phyloP scores from a whole-genome alignment of 2,329 filamentous ascomycete species.

The Akanthomyces dipterigenus region DNA sequence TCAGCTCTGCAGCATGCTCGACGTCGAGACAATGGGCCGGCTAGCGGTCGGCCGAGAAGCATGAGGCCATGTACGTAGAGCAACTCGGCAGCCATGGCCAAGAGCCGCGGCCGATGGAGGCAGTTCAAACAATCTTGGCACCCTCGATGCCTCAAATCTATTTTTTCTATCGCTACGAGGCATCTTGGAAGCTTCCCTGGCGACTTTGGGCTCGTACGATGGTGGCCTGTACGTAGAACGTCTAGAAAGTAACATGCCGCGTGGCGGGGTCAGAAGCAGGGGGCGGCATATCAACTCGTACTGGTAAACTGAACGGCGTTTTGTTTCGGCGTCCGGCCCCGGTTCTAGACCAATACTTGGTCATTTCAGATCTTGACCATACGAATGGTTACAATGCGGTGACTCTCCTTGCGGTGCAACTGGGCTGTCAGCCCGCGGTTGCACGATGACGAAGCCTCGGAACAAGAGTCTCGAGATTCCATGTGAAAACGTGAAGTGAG shows the following conservation, averaged over 20 bases:
- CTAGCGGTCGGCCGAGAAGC: background rate
- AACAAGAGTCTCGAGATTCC: background rate
- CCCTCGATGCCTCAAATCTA: background rate
- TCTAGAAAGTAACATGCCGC: too few species aligned
- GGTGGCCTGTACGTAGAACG: too few species aligned
- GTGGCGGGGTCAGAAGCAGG: too few species aligned
- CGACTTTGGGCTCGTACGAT: too few species aligned
- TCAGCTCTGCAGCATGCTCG: background rate
- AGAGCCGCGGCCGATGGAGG: background rate
- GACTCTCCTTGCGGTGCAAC: background rate
- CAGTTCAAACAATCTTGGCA: background rate
- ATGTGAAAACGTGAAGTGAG: background rate
- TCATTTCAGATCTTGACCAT: too few species aligned
- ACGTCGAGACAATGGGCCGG: background rate
- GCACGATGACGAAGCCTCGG: background rate
- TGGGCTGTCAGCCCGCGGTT: background rate
- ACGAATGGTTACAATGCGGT: background rate
- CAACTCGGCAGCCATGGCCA: background rate
- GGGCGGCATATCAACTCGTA: too few species aligned
- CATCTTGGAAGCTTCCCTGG: too few species aligned
- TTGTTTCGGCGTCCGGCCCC: too few species aligned
- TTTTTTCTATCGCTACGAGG: background rate
- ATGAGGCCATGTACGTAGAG: background rate
- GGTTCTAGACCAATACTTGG: too few species aligned
- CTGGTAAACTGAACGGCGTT: too few species aligned